These are phyloP conservation scores for Acer saccharum DNA, from an alignment of 345 rosid genomes.

Conservation along the genomic window DNA sequence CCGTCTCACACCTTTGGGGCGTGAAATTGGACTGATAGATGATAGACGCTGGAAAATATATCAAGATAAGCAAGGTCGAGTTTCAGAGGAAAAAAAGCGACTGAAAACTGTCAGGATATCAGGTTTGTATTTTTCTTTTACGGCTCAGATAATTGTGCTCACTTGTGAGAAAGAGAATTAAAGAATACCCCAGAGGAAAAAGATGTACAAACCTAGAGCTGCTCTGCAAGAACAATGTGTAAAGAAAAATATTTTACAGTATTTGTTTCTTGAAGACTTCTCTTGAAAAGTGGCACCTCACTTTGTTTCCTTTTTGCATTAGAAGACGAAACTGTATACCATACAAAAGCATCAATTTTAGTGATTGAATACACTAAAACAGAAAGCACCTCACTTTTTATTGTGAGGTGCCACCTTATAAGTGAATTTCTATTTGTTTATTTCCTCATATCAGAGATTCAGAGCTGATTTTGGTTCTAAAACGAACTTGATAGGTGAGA, in stretches of 20 bases:
- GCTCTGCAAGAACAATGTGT: background rate
- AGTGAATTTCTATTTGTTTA: background rate
- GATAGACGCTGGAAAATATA: conserved; percentile 89
- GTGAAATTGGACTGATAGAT: conserved; percentile 87
- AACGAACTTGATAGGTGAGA: background rate
- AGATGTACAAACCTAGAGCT: background rate
- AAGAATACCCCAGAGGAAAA: background rate
- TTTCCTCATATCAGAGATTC: background rate
- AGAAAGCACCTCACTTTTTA: background rate
- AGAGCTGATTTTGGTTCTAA: background rate
- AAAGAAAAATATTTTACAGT: background rate
- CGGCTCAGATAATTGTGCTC: background rate
- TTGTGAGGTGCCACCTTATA: background rate
- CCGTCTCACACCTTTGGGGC: conserved; percentile 94
- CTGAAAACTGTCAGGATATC: conserved; percentile 79
- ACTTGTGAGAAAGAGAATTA: background rate
- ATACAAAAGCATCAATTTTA: background rate
- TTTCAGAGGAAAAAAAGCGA: conserved; percentile 79
- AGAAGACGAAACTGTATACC: background rate
- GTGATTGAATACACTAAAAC: background rate
- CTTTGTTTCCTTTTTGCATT: background rate
- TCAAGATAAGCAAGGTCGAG: conserved; percentile 83
- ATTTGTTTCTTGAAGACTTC: background rate
- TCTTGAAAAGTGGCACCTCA: background rate
- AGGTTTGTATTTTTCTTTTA: conserved; percentile 46